Base-by-base conservation (phyloP, 1,284 basidiomycete genomes). In the Microbotryum lychnidis-dioicae region DNA sequence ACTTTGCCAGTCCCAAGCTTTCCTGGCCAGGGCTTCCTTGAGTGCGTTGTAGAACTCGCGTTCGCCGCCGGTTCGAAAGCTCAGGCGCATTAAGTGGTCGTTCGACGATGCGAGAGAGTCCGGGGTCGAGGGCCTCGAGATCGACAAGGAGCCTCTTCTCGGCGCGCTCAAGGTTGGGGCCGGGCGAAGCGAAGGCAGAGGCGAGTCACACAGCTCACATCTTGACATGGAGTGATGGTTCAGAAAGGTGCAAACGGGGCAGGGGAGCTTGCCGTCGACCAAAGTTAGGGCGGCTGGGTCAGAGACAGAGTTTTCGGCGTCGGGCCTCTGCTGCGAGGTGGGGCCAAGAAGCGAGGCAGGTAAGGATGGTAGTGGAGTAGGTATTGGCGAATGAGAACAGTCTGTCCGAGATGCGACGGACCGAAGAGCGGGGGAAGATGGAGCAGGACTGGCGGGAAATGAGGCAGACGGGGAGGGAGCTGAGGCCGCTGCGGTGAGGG, bases 21-120 rank as follows among this genome's bases (percentile, higher is more conserved):
- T 91, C 21, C 82, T 80, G 64, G 84, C 81, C 58, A 97, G 75
- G 37, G 86, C 84, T 20, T 84, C 80, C 75, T 89, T 91, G 52
- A 98, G 78, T 7, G 83, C 79, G 21, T 82, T 79, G 75, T 98
- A 97, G 69, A 92, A 89, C 0, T 82, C 73, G 73, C 87, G 88
- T 72, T 89, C 91, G 0, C 93, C 93, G 6, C 92, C 91, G 72
- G 85, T 88, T 44, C 94, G 81, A 75, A 98, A 97, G 74, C 88
- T 91, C 48, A 98, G 73, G 63, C 77, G 73, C 6, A 77, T 73
- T n/a, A 73, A 72, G 14, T 42, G 37, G 49, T 50, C 25, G 6
- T 52, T 57, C 25, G 56, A 27, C n/a, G 52, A 21, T 20, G 60
- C 16, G 6, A 46, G 50, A 81, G 84, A 18, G 82, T 83, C 18